Evolutionary conservation across 192 early-diverging fungal genomes (phyloP).

Genomic region (Coemansia nantahalensis): DNA sequence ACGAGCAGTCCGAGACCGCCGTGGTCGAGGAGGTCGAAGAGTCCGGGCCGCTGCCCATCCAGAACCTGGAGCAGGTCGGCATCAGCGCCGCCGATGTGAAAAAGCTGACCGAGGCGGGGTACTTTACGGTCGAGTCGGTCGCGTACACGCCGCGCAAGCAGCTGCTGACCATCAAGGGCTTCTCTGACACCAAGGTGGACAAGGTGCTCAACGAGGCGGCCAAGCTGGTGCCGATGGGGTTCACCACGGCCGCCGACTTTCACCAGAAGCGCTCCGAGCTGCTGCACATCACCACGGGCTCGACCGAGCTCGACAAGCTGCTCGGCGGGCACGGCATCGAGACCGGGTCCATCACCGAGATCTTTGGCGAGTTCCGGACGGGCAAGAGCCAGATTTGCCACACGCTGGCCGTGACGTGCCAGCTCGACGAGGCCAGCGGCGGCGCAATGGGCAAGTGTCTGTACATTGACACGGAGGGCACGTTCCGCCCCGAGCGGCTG

Average conservation of each 20-base stretch:
- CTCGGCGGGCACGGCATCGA: constrained; percentile 92
- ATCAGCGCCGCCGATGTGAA: constrained; percentile 71
- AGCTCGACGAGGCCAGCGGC: constrained; percentile 84
- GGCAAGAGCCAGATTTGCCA: constrained; percentile 98
- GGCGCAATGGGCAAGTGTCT: constrained; percentile 94
- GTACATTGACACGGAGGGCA: constrained; percentile 97
- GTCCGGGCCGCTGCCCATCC: constrained; percentile 54
- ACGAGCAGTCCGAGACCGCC: constrained; percentile 52
- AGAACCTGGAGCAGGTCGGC: constrained; percentile 63
- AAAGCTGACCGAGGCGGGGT: constrained; percentile 86
- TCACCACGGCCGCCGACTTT: constrained; percentile 91
- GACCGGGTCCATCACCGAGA: constrained; percentile 94
- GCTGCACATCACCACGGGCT: constrained; percentile 85
- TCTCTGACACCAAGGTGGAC: constrained; percentile 94
- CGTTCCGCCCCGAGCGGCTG: constrained; percentile 89
- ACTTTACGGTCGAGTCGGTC: constrained; percentile 87
- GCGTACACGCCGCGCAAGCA: constrained; percentile 91
- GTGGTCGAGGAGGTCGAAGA: constrained; percentile 54
- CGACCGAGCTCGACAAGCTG: constrained; percentile 86
- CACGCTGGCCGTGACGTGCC: constrained; percentile 92
- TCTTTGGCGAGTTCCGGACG: constrained; percentile 98
- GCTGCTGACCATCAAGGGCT: constrained; percentile 86
- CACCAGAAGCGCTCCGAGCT: constrained; percentile 78
- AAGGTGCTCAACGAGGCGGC: constrained; percentile 90
- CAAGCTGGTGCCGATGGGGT: constrained; percentile 92